These are phyloP conservation scores for Didymella pomorum DNA, from an alignment of 2,329 filamentous ascomycete genomes.

Conservation along the genomic window DNA sequence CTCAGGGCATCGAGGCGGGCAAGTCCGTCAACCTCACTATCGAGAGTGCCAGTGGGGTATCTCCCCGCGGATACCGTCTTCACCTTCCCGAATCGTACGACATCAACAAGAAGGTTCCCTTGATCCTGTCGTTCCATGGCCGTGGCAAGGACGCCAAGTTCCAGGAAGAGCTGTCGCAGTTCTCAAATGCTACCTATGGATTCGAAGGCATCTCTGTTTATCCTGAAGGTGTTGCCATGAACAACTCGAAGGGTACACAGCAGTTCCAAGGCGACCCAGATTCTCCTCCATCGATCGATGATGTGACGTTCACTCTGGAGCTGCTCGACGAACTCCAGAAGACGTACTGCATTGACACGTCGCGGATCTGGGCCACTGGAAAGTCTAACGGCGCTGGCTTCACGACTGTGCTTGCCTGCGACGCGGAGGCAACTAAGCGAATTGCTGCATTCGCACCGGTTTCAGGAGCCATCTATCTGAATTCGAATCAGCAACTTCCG, in stretches of 20 bases:
- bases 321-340: slow-evolving; percentile 52
- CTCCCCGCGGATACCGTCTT: slow-evolving; percentile 48
- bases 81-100: slow-evolving; percentile 54
- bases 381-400: slow-evolving; percentile 66
- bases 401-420: slow-evolving; percentile 59
- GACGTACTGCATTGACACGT: slow-evolving; percentile 56
- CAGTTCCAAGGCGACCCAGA: slow-evolving; percentile 57
- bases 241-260: slow-evolving; percentile 28
- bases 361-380: slow-evolving; percentile 57
- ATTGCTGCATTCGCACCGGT: slow-evolving; percentile 62
- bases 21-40: slow-evolving; percentile 38
- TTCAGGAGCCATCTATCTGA: slow-evolving; percentile 57
- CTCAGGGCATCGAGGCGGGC: slow-evolving; percentile 30
- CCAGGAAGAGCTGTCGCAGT: slow-evolving; percentile 55
- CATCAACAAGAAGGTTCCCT: slow-evolving; percentile 44
- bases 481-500: slow-evolving; percentile 29
- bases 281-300: slow-evolving; percentile 50
- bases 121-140: slow-evolving; percentile 62
- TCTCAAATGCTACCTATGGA: slow-evolving; percentile 56
- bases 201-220: slow-evolving; percentile 57
- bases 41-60: slow-evolving; percentile 38
- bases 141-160: slow-evolving; percentile 47
- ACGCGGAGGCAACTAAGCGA: slow-evolving; percentile 49
- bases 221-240: slow-evolving; percentile 49
- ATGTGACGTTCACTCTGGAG: slow-evolving; percentile 56